These are phyloP conservation scores for Aureobasidium sp. DNA, from an alignment of 2,329 filamentous ascomycete species.

Conservation along the genomic window DNA sequence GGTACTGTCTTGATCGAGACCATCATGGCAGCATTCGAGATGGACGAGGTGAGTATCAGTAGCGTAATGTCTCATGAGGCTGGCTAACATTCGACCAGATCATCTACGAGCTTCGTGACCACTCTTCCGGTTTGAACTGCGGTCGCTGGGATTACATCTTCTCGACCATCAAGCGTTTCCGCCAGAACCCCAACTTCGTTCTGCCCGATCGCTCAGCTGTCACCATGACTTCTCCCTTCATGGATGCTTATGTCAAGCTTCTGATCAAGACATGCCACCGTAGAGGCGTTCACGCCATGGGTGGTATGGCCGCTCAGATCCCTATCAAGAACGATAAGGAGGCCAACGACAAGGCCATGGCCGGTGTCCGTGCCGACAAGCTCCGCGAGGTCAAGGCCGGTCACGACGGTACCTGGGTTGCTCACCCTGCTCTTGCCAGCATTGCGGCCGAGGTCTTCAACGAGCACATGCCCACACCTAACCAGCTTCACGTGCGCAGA, in stretches of 20 bases:
- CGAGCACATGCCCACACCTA: slow-evolving; percentile 96
- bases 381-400: slow-evolving; percentile 90
- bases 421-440: slow-evolving; percentile 81
- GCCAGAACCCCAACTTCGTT: slow-evolving; percentile 85
- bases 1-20: slow-evolving; percentile 96
- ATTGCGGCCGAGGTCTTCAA: slow-evolving; percentile 95
- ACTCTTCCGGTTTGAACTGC: slow-evolving; percentile 94
- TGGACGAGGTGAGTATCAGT: slow-evolving; percentile 64
- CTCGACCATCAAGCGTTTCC: slow-evolving; percentile 99
- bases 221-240: slow-evolving; percentile 98
- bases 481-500: slow-evolving; percentile 85
- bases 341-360: slow-evolving; percentile 93
- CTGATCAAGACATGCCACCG: slow-evolving; percentile 98
- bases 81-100: slow-evolving; percentile 46
- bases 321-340: slow-evolving; percentile 91
- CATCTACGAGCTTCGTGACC: slow-evolving; percentile 96
- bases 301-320: slow-evolving; percentile 97
- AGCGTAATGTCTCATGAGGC: no score
- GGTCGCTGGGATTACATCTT: slow-evolving; percentile 99
- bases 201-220: slow-evolving; percentile 85
- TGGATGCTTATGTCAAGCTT: slow-evolving; percentile 94
- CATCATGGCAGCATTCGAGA: slow-evolving; percentile 95
- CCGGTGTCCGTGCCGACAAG: slow-evolving; percentile 87
- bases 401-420: slow-evolving; percentile 96
- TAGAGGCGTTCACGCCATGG: slow-evolving; percentile 96